Conservation (phyloP, 495 filamentous ascomycete genomes). For the Jackrogersella multiformis region DNA sequence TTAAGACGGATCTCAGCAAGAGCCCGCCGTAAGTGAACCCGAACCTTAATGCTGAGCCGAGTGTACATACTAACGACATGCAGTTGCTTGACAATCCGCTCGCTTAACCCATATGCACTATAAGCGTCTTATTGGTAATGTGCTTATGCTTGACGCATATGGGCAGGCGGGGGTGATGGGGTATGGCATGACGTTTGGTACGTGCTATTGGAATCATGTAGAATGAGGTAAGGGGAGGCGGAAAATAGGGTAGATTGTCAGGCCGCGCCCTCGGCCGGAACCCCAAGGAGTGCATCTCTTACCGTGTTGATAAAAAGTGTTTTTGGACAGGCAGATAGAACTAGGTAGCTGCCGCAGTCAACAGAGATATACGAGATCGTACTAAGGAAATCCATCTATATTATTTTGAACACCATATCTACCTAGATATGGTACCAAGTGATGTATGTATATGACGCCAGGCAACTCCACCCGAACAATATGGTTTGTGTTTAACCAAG, state of each 20-base stretch:
- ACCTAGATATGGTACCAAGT: too few species aligned
- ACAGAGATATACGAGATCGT: constrained; percentile 42
- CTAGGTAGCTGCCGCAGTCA: constrained; percentile 38
- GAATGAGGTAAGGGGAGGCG: constrained; percentile 24
- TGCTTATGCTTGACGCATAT: constrained; percentile 26
- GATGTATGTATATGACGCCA: too few species aligned
- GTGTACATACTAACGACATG: constrained; percentile 49
- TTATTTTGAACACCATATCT: not conserved
- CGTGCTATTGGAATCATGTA: constrained; percentile 28
- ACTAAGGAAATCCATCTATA: constrained; percentile 6
- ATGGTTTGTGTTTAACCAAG: not conserved
- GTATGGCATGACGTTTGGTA: constrained; percentile 24
- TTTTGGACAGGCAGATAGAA: constrained; percentile 39
- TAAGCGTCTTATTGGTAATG: constrained; percentile 51
- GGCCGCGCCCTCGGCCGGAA: constrained; percentile 15
- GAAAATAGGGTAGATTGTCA: constrained; percentile 42
- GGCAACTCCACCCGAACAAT: not conserved
- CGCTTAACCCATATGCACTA: constrained; percentile 94
- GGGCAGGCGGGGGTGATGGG: constrained; percentile 28
- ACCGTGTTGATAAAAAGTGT: constrained; percentile 41
- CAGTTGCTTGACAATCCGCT: constrained; percentile 96
- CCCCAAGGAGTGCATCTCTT: constrained; percentile 36
- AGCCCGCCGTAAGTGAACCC: constrained; percentile 88
- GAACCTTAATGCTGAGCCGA: not conserved
- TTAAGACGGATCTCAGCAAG: constrained; percentile 98